Evolutionary conservation across 495 filamentous ascomycete species (phyloP).

Genomic region (Neurospora cerealis): DNA sequence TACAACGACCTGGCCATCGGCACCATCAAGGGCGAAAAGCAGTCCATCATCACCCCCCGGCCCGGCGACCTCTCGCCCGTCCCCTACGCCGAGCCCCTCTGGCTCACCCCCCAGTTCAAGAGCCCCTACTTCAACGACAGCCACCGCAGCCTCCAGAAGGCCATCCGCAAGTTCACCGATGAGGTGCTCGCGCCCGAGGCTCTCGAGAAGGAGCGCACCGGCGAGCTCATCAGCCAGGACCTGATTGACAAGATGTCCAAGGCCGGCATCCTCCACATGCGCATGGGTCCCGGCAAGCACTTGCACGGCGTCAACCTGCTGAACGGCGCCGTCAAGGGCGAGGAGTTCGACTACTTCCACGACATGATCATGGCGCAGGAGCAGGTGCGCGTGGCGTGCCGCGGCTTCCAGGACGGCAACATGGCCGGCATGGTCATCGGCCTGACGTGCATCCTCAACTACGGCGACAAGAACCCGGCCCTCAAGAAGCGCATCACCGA

Average conservation of each 20-base stretch:
- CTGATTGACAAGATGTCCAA: constrained; percentile 69
- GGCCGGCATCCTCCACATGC: constrained; percentile 68
- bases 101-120: constrained; percentile 71
- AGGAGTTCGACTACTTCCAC: constrained; percentile 85
- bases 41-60: constrained; percentile 61
- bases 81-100: constrained; percentile 73
- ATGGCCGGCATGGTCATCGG: constrained; percentile 76
- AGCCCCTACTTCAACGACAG: constrained; percentile 75
- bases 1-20: constrained; percentile 70
- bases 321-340: constrained; percentile 59
- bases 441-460: constrained; percentile 73
- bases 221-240: constrained; percentile 64
- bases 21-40: constrained; percentile 61
- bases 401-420: constrained; percentile 55
- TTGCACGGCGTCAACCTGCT: constrained; percentile 59
- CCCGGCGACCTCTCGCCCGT: constrained; percentile 63
- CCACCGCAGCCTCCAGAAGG: constrained; percentile 60
- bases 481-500: constrained; percentile 56
- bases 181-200: constrained; percentile 63
- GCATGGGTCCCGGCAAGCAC: constrained; percentile 75
- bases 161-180: constrained; percentile 66
- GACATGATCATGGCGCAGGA: constrained; percentile 72
- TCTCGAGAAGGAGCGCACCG: constrained; percentile 65
- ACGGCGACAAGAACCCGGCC: constrained; percentile 51
- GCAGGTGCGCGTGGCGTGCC: constrained; percentile 53